Conservation (phyloP, 805 yeast genomes). For the Saccharomycodes ludwigii region DNA sequence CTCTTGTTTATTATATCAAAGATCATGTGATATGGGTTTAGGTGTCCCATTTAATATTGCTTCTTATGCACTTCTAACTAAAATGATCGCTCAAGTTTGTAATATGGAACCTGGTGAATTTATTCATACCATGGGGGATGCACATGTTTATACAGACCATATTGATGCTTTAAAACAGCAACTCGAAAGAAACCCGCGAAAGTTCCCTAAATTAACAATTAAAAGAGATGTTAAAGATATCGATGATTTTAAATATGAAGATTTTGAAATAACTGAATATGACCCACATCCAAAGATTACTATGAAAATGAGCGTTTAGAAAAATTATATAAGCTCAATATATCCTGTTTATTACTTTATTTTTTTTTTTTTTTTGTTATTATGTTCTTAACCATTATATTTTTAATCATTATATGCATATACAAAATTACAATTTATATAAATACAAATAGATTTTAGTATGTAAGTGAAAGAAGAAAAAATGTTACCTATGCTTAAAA, state of each 20-base stretch:
- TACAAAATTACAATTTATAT: too few species aligned
- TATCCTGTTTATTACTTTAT: neutral
- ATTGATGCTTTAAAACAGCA: constrained; percentile 83
- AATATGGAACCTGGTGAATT: constrained; percentile 94
- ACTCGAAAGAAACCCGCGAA: constrained; percentile 56
- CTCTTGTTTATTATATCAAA: constrained; percentile 83
- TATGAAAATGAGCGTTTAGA: constrained; percentile 93
- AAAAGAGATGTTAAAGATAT: constrained; percentile 56
- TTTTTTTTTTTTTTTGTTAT: neutral
- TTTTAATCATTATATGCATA: too few species aligned
- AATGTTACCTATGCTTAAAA: too few species aligned
- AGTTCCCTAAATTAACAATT: constrained; percentile 70
- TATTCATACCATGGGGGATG: constrained; percentile 91
- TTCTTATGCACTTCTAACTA: constrained; percentile 82
- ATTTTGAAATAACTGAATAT: constrained; percentile 70
- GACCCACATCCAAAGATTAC: constrained; percentile 73
- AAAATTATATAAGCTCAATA: too few species aligned
- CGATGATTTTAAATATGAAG: constrained; percentile 83
- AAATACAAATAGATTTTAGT: too few species aligned
- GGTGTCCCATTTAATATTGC: constrained; percentile 99
- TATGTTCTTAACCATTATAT: neutral
- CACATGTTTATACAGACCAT: constrained; percentile 90
- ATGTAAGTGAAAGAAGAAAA: too few species aligned
- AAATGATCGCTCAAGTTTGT: constrained; percentile 92
- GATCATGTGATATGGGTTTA: constrained; percentile 99